phyloP scores from a whole-genome alignment of 2,329 filamentous ascomycete species.

The Hysterium pulicare region DNA sequence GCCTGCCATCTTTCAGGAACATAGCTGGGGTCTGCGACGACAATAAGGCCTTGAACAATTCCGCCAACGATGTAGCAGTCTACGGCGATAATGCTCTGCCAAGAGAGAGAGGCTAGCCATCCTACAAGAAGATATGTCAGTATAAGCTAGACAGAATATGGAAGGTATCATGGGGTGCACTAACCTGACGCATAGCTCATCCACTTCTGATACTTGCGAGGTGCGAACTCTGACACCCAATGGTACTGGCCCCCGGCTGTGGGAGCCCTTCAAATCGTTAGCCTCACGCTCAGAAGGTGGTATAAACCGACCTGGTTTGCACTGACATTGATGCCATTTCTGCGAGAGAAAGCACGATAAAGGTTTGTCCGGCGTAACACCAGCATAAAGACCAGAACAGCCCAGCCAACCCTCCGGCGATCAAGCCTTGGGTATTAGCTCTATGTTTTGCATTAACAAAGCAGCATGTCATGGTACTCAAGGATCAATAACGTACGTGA shows the following conservation, averaged over 20 bases:
- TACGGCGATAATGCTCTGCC: slow-evolving; percentile 50
- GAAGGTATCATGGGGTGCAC: no score
- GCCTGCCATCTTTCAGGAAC: slow-evolving; percentile 45
- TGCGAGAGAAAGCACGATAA: background rate
- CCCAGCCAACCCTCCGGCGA: background rate
- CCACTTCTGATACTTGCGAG: background rate
- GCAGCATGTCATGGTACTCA: background rate
- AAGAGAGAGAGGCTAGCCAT: slow-evolving; percentile 50
- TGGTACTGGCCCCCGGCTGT: background rate
- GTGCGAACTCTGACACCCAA: background rate
- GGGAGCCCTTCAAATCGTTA: background rate
- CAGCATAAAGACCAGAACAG: background rate
- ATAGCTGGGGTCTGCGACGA: slow-evolving; percentile 44
- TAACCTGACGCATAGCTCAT: background rate
- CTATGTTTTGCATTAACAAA: background rate
- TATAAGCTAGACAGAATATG: background rate
- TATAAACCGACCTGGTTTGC: background rate
- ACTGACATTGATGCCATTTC: background rate
- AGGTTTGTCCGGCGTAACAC: background rate
- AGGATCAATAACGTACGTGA: background rate
- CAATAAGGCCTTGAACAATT: slow-evolving; percentile 44
- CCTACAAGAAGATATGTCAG: slow-evolving; percentile 20
- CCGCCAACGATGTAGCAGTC: slow-evolving; percentile 49
- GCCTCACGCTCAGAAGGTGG: background rate
- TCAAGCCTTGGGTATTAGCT: background rate